Evolutionary conservation across 441 rosid genomes (phyloP).

Genomic region (Sinapis alba): DNA sequence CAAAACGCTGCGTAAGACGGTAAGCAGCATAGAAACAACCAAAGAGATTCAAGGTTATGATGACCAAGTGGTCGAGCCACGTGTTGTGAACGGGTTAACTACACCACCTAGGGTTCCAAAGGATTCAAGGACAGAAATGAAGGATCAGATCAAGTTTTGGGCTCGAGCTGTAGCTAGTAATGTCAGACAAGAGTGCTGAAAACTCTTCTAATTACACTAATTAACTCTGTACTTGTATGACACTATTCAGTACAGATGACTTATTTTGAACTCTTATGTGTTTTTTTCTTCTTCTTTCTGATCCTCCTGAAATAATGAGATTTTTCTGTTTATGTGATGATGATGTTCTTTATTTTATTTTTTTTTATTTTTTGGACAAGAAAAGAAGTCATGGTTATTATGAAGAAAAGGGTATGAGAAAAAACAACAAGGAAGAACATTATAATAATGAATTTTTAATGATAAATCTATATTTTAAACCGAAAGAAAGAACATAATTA

Average conservation of each 20-base stretch:
- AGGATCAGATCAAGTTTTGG: slow-evolving; percentile 82
- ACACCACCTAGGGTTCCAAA: slow-evolving; percentile 55
- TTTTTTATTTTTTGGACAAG: not conserved
- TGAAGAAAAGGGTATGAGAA: slow-evolving; percentile 25
- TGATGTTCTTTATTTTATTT: slow-evolving; percentile 23
- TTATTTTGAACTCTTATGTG: slow-evolving; percentile 15
- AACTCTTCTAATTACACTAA: slow-evolving; percentile 24
- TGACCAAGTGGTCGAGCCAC: slow-evolving; percentile 21
- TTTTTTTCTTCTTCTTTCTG: not conserved
- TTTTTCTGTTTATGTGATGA: slow-evolving; percentile 37
- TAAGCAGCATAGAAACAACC: slow-evolving; percentile 53
- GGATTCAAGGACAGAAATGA: slow-evolving; percentile 58
- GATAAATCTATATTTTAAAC: not conserved
- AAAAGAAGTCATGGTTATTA: slow-evolving; percentile 23
- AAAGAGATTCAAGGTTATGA: slow-evolving; percentile 57
- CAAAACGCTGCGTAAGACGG: slow-evolving; percentile 51
- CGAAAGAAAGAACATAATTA: slow-evolving; percentile 35
- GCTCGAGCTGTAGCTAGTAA: slow-evolving; percentile 86
- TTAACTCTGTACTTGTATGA: slow-evolving; percentile 13
- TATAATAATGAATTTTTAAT: slow-evolving; percentile 7
- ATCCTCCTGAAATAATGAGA: slow-evolving; percentile 35
- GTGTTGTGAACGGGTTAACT: slow-evolving; percentile 42
- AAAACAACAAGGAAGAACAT: slow-evolving; percentile 18
- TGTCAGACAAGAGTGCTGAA: slow-evolving; percentile 56
- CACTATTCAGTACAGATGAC: slow-evolving; percentile 32